phyloP scores from a whole-genome alignment of 1,284 basidiomycete genomes.

The Fistulinella cinereoalba region DNA sequence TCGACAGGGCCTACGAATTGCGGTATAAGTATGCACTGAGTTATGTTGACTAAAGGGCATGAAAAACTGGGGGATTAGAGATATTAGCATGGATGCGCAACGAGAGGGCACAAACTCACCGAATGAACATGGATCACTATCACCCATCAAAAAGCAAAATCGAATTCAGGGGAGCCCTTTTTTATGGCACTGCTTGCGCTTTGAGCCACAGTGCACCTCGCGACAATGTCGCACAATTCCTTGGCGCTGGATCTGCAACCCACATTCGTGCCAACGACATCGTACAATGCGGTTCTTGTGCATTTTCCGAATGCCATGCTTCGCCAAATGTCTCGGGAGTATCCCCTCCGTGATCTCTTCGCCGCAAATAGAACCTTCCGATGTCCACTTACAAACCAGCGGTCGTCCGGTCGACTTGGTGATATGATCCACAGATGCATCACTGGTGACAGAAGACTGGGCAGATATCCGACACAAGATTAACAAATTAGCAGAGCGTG shows the following conservation, averaged over 20 bases:
- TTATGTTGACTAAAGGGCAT: too few species aligned
- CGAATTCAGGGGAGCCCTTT: background rate
- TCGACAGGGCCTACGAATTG: too few species aligned
- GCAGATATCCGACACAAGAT: background rate
- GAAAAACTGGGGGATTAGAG: too few species aligned
- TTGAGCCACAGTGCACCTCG: slow-evolving; percentile 17
- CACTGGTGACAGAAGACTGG: background rate
- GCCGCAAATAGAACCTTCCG: slow-evolving; percentile 4
- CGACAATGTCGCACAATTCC: slow-evolving; percentile 10
- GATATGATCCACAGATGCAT: background rate
- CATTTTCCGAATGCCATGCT: slow-evolving; percentile 15
- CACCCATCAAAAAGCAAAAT: background rate
- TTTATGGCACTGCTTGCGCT: slow-evolving; percentile 6
- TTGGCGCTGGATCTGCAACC: background rate
- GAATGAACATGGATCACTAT: too few species aligned
- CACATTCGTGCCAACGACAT: slow-evolving; percentile 19
- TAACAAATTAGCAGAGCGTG: background rate
- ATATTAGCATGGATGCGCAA: too few species aligned
- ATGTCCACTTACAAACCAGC: slow-evolving; percentile 9
- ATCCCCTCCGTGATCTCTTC: background rate
- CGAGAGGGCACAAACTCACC: too few species aligned
- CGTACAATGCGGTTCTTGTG: background rate
- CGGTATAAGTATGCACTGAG: too few species aligned
- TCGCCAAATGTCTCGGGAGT: slow-evolving; percentile 12
- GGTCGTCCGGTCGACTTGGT: background rate